These are phyloP conservation scores for Crithidia sp. DNA, from an alignment of 208 protist genomes.

Conservation along the genomic window DNA sequence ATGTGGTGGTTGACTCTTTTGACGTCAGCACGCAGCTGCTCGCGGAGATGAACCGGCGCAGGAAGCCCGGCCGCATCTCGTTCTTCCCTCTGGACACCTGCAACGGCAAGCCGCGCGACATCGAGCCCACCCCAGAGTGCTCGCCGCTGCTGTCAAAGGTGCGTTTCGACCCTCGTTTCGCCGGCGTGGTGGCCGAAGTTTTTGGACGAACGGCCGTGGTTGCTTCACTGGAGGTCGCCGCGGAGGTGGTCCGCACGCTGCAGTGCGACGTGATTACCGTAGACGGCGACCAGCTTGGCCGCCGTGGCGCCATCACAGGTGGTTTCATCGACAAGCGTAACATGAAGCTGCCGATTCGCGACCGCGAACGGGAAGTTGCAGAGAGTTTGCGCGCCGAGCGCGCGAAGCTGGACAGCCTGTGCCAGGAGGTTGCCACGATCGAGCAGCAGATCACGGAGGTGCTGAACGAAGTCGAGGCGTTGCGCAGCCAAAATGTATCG, in stretches of 20 bases:
- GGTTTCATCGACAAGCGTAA: constrained; percentile 93
- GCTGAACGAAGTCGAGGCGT: constrained; percentile 72
- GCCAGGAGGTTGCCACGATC: constrained; percentile 71
- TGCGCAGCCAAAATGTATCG: constrained; percentile 59
- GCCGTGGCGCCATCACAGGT: constrained; percentile 94
- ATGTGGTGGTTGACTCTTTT: constrained; percentile 98
- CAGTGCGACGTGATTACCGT: constrained; percentile 96
- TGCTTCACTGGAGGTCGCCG: constrained; percentile 84
- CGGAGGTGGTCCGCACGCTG: constrained; percentile 59
- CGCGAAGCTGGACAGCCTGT: constrained; percentile 50
- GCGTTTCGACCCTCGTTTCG: constrained; percentile 77
- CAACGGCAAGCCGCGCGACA: constrained; percentile 38
- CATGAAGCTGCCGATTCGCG: constrained; percentile 76
- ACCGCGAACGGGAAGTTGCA: constrained; percentile 49
- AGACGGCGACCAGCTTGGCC: constrained; percentile 90
- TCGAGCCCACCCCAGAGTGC: constrained; percentile 66
- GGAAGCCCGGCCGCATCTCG: constrained; percentile 93
- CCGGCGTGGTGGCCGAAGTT: constrained; percentile 85
- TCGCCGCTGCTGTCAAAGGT: constrained; percentile 85
- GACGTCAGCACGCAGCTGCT: constrained; percentile 91
- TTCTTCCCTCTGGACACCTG: constrained; percentile 98
- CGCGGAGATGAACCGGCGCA: constrained; percentile 88
- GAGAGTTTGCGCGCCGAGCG: constrained; percentile 33
- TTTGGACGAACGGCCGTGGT: constrained; percentile 95
- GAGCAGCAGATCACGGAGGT: constrained; percentile 82